Evolutionary conservation across 257 asterid species (phyloP).

Genomic region (Solanum sitiens): DNA sequence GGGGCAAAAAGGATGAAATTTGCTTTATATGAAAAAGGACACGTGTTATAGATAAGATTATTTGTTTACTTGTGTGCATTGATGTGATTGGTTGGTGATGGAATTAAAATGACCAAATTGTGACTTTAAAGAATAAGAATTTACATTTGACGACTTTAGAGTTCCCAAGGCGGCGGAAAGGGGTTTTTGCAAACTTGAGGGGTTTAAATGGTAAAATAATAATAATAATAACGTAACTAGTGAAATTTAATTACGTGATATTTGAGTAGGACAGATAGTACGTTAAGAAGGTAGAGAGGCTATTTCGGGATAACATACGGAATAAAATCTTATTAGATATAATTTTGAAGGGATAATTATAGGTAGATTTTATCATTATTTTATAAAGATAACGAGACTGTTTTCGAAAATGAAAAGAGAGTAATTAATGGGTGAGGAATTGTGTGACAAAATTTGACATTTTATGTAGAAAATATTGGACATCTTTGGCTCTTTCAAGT

Average conservation of each 20-base stretch:
- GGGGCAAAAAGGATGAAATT: neutral
- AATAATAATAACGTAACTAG: too few relatives aligned
- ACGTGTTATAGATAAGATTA: constrained; percentile 4
- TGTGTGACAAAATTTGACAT: neutral
- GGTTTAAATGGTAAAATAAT: neutral
- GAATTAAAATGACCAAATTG: neutral
- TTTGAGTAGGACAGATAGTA: too few relatives aligned
- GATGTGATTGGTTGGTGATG: constrained; percentile 13
- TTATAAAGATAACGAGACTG: rapidly evolving
- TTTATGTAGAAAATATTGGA: neutral
- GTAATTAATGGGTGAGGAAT: neutral
- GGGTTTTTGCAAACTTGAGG: neutral
- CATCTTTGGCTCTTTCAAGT: neutral
- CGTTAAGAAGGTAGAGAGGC: rapidly evolving
- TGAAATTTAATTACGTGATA: rapidly evolving
- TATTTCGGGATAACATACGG: rapidly evolving
- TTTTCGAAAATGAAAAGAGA: too few relatives aligned
- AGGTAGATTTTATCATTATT: too few relatives aligned
- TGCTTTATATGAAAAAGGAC: neutral
- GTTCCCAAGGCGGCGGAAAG: constrained; percentile 36
- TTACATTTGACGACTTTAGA: constrained; percentile 27
- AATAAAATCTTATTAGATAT: too few relatives aligned
- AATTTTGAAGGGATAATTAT: too few relatives aligned
- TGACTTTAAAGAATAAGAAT: neutral
- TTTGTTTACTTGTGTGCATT: neutral